phyloP scores from a whole-genome alignment of 1,139 yeast species.

The Kazachstania sp. region DNA sequence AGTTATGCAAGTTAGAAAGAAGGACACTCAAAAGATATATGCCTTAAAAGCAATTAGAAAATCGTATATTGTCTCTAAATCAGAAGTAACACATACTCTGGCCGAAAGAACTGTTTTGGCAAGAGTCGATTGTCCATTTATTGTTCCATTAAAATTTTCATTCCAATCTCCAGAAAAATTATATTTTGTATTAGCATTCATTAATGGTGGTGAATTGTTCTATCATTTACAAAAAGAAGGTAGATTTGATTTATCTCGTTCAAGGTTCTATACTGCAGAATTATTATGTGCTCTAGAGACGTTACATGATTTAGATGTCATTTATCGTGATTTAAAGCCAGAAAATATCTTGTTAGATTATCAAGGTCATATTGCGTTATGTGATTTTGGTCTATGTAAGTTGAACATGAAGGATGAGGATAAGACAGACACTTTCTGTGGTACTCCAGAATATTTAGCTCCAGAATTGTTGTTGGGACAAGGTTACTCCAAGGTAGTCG shows the following conservation, averaged over 20 bases:
- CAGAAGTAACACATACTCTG: constrained; percentile 91
- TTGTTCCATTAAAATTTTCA: constrained; percentile 92
- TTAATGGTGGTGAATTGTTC: constrained; percentile 95
- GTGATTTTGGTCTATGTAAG: constrained; percentile 95
- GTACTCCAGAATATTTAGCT: constrained; percentile 93
- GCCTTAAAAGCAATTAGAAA: constrained; percentile 90
- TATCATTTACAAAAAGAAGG: constrained; percentile 92
- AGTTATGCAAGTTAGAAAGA: constrained; percentile 95
- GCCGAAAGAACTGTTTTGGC: constrained; percentile 95
- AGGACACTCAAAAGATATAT: constrained; percentile 87
- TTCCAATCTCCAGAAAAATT: constrained; percentile 94
- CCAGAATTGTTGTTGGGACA: constrained; percentile 87
- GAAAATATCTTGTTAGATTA: constrained; percentile 89
- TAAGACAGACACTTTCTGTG: constrained; percentile 91
- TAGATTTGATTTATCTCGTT: constrained; percentile 76
- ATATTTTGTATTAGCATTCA: constrained; percentile 81
- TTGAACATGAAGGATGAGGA: constrained; percentile 84
- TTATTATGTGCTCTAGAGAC: constrained; percentile 86
- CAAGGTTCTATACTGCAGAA: constrained; percentile 92
- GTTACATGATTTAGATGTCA: constrained; percentile 80
- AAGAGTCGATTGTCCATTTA: constrained; percentile 89
- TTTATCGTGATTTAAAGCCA: constrained; percentile 91
- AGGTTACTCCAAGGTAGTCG: constrained; percentile 92
- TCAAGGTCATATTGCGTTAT: constrained; percentile 93
- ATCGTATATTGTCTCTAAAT: constrained; percentile 85